phyloP scores from a whole-genome alignment of 2,329 filamentous ascomycete genomes.

The Fusarium citri region DNA sequence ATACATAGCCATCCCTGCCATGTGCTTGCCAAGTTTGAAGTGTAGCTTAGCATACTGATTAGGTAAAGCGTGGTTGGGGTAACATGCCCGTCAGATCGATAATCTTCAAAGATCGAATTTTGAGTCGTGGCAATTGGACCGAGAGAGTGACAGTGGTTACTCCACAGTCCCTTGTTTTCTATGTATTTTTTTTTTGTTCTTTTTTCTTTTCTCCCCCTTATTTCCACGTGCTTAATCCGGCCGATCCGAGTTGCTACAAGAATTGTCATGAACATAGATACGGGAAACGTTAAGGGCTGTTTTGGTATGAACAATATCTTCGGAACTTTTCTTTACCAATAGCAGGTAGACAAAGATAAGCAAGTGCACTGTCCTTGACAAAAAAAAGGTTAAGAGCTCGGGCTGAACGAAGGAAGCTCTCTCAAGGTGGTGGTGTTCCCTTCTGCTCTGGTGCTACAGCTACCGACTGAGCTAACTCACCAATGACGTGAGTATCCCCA shows the following conservation, averaged over 20 bases:
- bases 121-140: constrained; percentile 25
- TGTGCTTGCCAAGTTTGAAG: constrained; percentile 38
- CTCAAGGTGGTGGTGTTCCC: background rate
- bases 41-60: constrained; percentile 38
- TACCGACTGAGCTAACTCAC: constrained; percentile 3
- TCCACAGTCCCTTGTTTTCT: constrained; percentile 1
- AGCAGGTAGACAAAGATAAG: background rate
- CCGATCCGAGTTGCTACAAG: background rate
- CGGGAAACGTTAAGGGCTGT: background rate
- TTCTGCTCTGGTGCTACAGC: background rate
- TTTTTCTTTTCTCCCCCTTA: background rate
- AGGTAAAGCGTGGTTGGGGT: constrained; percentile 36
- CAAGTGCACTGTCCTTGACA: background rate
- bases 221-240: background rate
- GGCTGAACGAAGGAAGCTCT: constrained; percentile 1
- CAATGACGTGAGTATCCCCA: constrained; percentile 32
- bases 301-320: too few relatives aligned
- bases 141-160: background rate
- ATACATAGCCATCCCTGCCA: constrained; percentile 22
- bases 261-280: background rate
- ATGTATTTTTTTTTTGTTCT: background rate
- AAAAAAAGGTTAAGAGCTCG: background rate
- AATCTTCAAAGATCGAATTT: constrained; percentile 37
- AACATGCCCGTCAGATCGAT: constrained; percentile 33
- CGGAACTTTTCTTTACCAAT: background rate